Evolutionary conservation across 495 filamentous ascomycete genomes (phyloP).

Genomic region (Parathielavia hyrcaniae): DNA sequence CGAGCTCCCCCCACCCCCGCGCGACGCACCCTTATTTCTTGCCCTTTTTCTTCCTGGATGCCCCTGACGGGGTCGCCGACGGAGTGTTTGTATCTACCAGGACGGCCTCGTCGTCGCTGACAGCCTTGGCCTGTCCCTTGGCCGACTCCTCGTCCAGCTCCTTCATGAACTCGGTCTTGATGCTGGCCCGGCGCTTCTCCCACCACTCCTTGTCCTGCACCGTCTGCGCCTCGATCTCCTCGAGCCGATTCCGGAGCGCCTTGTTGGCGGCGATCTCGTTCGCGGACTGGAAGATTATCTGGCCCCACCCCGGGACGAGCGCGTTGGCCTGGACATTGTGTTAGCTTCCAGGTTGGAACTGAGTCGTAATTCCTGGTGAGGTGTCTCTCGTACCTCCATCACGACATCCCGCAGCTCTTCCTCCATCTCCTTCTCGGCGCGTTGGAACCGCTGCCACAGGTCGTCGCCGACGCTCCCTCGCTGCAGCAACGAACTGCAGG

Average conservation of each 20-base stretch:
- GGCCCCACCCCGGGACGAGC: constrained; percentile 78
- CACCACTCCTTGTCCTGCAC: constrained; percentile 80
- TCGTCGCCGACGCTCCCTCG: constrained; percentile 93
- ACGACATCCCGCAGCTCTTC: constrained; percentile 92
- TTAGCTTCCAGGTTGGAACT: constrained; percentile 7
- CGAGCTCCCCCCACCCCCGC: not conserved
- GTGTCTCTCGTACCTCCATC: constrained; percentile 63
- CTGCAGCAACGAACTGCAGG: constrained; percentile 74
- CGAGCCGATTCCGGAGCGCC: constrained; percentile 64
- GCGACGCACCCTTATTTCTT: constrained; percentile 58
- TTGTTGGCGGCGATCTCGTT: constrained; percentile 75
- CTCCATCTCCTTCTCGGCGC: constrained; percentile 96
- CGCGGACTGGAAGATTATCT: constrained; percentile 90
- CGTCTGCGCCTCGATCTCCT: constrained; percentile 66
- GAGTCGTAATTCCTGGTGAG: not conserved
- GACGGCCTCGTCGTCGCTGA: constrained; percentile 78
- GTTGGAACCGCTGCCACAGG: constrained; percentile 82
- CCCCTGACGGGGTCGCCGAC: constrained; percentile 40
- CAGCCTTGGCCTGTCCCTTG: constrained; percentile 28
- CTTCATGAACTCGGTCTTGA: constrained; percentile 76
- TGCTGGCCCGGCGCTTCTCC: constrained; percentile 67
- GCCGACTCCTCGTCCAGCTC: constrained; percentile 60
- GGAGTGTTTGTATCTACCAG: constrained; percentile 70
- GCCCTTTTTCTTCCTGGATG: constrained; percentile 66
- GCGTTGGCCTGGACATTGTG: constrained; percentile 63